Evolutionary conservation across 257 asterid genomes (phyloP).

Genomic region (Solanum gracilifrons): DNA sequence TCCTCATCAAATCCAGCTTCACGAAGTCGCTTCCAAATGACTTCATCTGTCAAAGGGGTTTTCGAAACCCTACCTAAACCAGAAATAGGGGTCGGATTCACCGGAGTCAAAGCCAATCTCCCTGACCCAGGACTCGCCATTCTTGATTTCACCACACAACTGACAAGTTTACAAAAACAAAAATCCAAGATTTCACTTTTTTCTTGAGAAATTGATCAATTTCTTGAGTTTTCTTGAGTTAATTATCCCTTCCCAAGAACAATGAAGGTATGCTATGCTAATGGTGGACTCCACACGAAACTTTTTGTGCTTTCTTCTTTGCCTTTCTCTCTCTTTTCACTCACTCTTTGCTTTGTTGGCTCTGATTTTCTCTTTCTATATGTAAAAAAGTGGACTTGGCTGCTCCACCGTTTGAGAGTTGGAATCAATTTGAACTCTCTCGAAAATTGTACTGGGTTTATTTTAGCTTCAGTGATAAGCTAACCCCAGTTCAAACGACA

Average conservation of each 20-base stretch:
- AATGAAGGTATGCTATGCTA: not conserved
- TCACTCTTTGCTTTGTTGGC: not conserved
- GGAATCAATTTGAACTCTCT: not conserved
- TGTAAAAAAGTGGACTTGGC: not conserved
- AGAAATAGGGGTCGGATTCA: conserved; percentile 13
- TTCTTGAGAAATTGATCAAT: not conserved
- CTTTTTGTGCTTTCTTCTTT: not conserved
- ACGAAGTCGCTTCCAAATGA: conserved; percentile 66
- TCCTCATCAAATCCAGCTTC: conserved; percentile 96
- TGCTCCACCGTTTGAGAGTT: not conserved
- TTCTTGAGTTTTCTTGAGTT: not conserved
- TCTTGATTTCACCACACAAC: conserved; percentile 5
- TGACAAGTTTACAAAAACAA: not conserved
- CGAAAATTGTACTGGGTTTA: not conserved
- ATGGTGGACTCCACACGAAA: conserved; percentile 22
- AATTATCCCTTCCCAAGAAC: not conserved
- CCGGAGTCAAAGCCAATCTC: conserved; percentile 38
- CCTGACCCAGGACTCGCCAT: conserved; percentile 51
- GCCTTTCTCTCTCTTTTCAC: not conserved
- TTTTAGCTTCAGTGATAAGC: not conserved
- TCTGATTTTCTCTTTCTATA: not conserved
- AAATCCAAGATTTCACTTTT: not conserved
- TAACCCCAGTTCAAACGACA: not conserved
- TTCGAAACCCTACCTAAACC: conserved; percentile 40
- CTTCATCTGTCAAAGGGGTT: conserved; percentile 68